Percentiles rank a stretch among this genome's conserved stretches.
phyloP scores from a whole-genome alignment of 2,329 filamentous ascomycete species.

The Aspergillus sp. region DNA sequence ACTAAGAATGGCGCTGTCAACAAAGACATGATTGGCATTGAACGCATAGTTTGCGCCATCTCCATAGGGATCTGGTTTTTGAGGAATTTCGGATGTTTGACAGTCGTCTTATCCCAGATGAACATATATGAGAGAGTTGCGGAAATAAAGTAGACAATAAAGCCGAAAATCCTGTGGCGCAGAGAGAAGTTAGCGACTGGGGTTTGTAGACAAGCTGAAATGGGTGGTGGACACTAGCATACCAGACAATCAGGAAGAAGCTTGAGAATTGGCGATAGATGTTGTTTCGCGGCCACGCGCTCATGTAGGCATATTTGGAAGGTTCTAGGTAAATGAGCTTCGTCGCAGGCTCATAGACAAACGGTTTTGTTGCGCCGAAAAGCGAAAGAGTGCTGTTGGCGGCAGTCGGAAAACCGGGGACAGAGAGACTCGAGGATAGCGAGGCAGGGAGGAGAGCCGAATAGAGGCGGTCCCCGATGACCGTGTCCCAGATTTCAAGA shows the following conservation, averaged over 20 bases:
- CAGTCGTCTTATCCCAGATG: slow-evolving; percentile 86
- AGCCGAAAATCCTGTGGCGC: slow-evolving; percentile 73
- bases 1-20: slow-evolving; percentile 81
- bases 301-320: slow-evolving; percentile 74
- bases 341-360: slow-evolving; percentile 68
- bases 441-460: slow-evolving; percentile 66
- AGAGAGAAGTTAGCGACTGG: slow-evolving; percentile 8
- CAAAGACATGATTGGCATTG: slow-evolving; percentile 80
- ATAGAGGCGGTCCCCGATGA: slow-evolving; percentile 77
- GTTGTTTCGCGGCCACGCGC: slow-evolving; percentile 75
- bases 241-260: slow-evolving; percentile 87
- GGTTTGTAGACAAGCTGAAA: neutral
- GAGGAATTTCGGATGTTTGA: slow-evolving; percentile 89
- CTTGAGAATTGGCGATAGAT: slow-evolving; percentile 71
- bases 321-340: slow-evolving; percentile 69
- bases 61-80: slow-evolving; percentile 89
- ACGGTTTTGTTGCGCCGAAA: slow-evolving; percentile 50
- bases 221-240: slow-evolving; percentile 30
- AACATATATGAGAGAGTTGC: slow-evolving; percentile 81
- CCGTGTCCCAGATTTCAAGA: slow-evolving; percentile 80
- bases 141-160: slow-evolving; percentile 80
- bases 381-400: slow-evolving; percentile 57
- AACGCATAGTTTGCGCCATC: slow-evolving; percentile 72
- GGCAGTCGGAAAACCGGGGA: slow-evolving; percentile 53
- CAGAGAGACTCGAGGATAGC: slow-evolving; percentile 54